These are phyloP conservation scores for Cytospora mali DNA, from an alignment of 2,329 filamentous ascomycete genomes.

Conservation along the genomic window DNA sequence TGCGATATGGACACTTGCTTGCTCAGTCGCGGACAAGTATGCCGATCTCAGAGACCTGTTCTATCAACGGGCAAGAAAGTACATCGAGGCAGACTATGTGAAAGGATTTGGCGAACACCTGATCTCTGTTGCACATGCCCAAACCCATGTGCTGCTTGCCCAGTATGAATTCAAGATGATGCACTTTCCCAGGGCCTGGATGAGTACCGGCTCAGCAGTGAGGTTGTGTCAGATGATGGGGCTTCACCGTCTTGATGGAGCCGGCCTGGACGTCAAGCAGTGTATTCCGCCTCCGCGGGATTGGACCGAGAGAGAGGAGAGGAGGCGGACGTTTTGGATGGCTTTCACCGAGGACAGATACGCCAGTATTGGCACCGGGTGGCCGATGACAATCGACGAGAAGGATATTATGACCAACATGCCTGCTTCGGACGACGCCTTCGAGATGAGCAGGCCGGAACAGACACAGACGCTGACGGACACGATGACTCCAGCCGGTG, in stretches of 20 bases:
- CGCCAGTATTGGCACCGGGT: slow-evolving; percentile 93
- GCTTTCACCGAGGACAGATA: slow-evolving; percentile 89
- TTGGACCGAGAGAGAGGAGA: slow-evolving; percentile 92
- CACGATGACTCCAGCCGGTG: slow-evolving; percentile 70
- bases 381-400: slow-evolving; percentile 95
- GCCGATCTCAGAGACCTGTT: slow-evolving; percentile 80
- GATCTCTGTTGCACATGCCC: slow-evolving; percentile 82
- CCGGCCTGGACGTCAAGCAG: slow-evolving; percentile 87
- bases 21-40: slow-evolving; percentile 81
- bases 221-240: slow-evolving; percentile 90
- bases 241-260: slow-evolving; percentile 81
- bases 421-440: slow-evolving; percentile 82
- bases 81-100: slow-evolving; percentile 86
- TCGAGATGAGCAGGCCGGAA: slow-evolving; percentile 76
- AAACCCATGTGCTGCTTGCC: slow-evolving; percentile 78
- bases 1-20: slow-evolving; percentile 95
- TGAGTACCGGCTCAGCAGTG: slow-evolving; percentile 82
- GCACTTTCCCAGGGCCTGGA: slow-evolving; percentile 95
- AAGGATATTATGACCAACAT: slow-evolving; percentile 86
- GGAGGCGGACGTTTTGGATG: slow-evolving; percentile 93
- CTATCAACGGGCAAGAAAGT: slow-evolving; percentile 87
- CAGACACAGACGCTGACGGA: slow-evolving; percentile 71
- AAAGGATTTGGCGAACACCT: slow-evolving; percentile 89
- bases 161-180: slow-evolving; percentile 96
- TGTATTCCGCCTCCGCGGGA: slow-evolving; percentile 84